A percentile compares a stretch with the other conserved stretches of the same genome.
phyloP scores from a whole-genome alignment of 331 rosid species.

The Saraca asoca region DNA sequence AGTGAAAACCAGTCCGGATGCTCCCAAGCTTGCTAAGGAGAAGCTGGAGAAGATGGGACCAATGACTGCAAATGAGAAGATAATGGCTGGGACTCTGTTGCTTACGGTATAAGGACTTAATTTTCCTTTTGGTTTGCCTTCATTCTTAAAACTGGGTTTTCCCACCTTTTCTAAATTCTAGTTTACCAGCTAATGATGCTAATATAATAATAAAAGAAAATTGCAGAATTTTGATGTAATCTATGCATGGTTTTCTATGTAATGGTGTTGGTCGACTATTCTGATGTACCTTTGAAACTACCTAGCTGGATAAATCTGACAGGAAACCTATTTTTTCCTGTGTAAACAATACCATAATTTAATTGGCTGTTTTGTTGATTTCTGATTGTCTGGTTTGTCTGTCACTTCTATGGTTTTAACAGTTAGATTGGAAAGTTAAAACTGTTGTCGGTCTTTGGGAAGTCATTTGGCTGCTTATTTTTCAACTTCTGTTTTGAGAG shows the following conservation, averaged over 20 bases:
- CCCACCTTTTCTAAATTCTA: neutral
- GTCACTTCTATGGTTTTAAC: neutral
- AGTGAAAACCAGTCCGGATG: conserved; percentile 84
- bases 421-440: neutral
- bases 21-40: conserved; percentile 90
- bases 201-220: neutral
- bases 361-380: conserved; percentile 10
- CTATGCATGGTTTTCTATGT: neutral
- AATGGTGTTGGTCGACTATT: neutral
- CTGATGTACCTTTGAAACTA: neutral
- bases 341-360: neutral
- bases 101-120: conserved; percentile 61
- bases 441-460: conserved; percentile 7
- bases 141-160: neutral
- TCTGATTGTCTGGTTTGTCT: conserved; percentile 11
- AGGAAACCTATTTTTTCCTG: conserved; percentile 4
- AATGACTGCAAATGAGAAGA: conserved; percentile 73
- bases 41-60: conserved; percentile 90
- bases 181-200: neutral
- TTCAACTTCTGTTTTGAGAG: neutral
- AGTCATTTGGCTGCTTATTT: neutral
- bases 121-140: neutral
- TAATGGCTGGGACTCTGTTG: conserved; percentile 84
- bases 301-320: conserved; percentile 9
- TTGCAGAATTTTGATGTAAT: neutral